Base-by-base conservation (phyloP, 345 rosid species). In the Lepidium didymum region DNA sequence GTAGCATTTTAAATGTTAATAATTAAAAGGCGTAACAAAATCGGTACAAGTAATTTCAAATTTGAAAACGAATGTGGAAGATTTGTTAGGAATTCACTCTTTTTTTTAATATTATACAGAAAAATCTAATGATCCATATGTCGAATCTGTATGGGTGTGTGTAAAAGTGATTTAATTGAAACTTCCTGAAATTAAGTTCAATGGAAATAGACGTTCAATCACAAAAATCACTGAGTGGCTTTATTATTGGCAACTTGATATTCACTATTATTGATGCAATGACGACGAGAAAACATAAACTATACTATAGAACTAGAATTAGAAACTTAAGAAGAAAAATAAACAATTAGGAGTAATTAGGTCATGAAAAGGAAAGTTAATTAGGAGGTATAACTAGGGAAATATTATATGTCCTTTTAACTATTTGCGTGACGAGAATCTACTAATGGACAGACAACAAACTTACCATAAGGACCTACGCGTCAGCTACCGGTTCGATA, bases 381-480 rank as follows among this genome's bases (percentile, higher is more conserved):
- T 50, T 23, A 64, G 56, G 10, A 63, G 23, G 44, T 38, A 4
- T 49, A 29, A 31, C 33, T 47, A 52, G 25, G 16, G 36, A 46
- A 34, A 44, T 35, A 53, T 14, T 18, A 49, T 18, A 33, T 36
- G 64, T 54, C 68, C 21, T 31, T 58, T 49, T 33, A 23, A 41
- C 45, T 43, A 10, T 46, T 27, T 27, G 41, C 50, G 57, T 45
- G 57, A 46, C 69, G 10, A 44, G 37, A 62, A 71, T 62, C 64
- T 55, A 63, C 57, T 54, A 36, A 62, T 54, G 37, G 64, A 72
- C 68, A 62, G 69, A 54, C 56, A 64, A 56, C 65, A 29, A 13
- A 64, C 65, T 56, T 36, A 62, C 23, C 62, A 8, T 21, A 3
- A 14, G 51, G 50, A 29, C 49, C 33, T 45, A 43, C 62, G 62